Evolutionary conservation across 768 basidiomycete species (phyloP).

Genomic region (Xerocomellus chrysenteron): DNA sequence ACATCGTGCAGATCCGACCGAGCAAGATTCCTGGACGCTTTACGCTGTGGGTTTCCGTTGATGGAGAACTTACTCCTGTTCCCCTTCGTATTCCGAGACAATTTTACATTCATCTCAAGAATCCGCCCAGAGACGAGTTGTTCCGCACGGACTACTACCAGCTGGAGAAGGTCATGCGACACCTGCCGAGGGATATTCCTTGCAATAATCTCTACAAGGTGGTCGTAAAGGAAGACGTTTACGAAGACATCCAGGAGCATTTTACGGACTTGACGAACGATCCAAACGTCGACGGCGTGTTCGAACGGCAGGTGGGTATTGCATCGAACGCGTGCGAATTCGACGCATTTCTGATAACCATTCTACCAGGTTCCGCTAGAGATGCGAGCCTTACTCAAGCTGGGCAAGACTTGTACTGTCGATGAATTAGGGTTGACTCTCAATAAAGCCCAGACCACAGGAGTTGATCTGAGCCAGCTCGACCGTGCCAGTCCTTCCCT

Average conservation of each 20-base stretch:
- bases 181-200: slow-evolving; percentile 75
- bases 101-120: slow-evolving; percentile 90
- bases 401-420: slow-evolving; percentile 81
- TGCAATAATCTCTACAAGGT: slow-evolving; percentile 82
- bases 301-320: slow-evolving; percentile 77
- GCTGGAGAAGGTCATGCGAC: slow-evolving; percentile 69
- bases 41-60: slow-evolving; percentile 83
- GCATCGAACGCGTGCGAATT: not conserved
- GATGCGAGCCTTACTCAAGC: slow-evolving; percentile 73
- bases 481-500: slow-evolving; percentile 59
- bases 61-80: slow-evolving; percentile 73
- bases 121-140: slow-evolving; percentile 56
- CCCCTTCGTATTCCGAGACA: slow-evolving; percentile 85
- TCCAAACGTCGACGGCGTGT: slow-evolving; percentile 92
- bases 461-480: slow-evolving; percentile 82
- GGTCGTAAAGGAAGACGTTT: slow-evolving; percentile 78
- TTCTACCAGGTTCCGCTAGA: slow-evolving; percentile 70
- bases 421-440: slow-evolving; percentile 68
- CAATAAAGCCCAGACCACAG: slow-evolving; percentile 76
- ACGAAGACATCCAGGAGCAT: slow-evolving; percentile 81
- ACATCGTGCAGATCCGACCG: slow-evolving; percentile 85
- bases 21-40: slow-evolving; percentile 79
- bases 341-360: not conserved
- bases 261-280: slow-evolving; percentile 92
- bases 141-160: slow-evolving; percentile 72